Percentiles rank a stretch among this genome's conserved stretches.
Conservation (phyloP, 2,329 filamentous ascomycete genomes). For the Penicillium psychrosexuale region DNA sequence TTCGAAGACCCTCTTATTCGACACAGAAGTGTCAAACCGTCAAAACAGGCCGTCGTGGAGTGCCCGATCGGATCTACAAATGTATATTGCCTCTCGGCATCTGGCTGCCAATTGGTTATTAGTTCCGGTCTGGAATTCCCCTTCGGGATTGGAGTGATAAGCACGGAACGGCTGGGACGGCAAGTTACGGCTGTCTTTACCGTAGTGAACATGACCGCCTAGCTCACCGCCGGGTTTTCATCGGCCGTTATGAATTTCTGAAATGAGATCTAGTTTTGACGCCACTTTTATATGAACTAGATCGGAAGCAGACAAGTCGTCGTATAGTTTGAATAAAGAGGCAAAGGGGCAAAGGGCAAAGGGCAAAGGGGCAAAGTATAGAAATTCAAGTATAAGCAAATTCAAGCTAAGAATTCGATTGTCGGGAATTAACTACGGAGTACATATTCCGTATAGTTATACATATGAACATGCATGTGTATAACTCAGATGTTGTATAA, state of each 20-base stretch:
- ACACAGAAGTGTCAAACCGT: not conserved
- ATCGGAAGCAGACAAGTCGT: not conserved
- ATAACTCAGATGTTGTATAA: too few relatives aligned
- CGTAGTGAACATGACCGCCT: not conserved
- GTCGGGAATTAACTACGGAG: too few relatives aligned
- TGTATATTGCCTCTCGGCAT: not conserved
- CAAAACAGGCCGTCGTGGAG: not conserved
- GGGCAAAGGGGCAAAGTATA: too few relatives aligned
- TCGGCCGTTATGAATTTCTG: not conserved
- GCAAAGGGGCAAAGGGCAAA: too few relatives aligned
- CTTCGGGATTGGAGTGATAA: not conserved
- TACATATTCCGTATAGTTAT: too few relatives aligned
- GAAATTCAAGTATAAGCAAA: too few relatives aligned
- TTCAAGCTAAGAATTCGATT: too few relatives aligned
- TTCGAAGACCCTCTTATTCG: not conserved
- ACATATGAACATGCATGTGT: too few relatives aligned
- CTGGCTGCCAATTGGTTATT: not conserved
- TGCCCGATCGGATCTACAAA: slow-evolving; percentile 1
- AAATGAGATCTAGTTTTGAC: not conserved
- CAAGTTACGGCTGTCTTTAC: too few relatives aligned
- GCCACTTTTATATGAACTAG: not conserved
- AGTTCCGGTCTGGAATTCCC: not conserved
- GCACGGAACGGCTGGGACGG: not conserved
- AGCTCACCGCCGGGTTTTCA: not conserved
- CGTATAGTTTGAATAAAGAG: too few relatives aligned